A percentile compares a stretch with the other conserved stretches of the same genome.
Evolutionary conservation across 2,329 filamentous ascomycete genomes (phyloP).

Genomic region (Mollisia scopiformis): DNA sequence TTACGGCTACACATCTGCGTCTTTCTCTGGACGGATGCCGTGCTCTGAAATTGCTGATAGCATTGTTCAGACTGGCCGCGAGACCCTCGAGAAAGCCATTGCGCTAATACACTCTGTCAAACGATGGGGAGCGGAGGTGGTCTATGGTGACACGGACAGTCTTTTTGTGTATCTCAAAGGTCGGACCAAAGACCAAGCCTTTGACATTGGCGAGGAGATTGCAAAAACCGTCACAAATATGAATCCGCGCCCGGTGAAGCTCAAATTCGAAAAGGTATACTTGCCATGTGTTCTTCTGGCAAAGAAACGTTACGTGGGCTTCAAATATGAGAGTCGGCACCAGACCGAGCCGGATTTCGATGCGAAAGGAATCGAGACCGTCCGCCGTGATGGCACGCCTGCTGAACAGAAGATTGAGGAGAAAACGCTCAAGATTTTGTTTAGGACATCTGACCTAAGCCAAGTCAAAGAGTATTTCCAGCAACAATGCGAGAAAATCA

Average conservation of each 20-base stretch:
- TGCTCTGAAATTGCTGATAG: constrained; percentile 98
- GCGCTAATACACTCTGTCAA: constrained; percentile 87
- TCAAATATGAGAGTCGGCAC: constrained; percentile 83
- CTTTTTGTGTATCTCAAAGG: constrained; percentile 90
- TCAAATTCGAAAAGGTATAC: constrained; percentile 99
- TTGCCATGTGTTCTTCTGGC: constrained; percentile 91
- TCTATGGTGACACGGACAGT: constrained; percentile 97
- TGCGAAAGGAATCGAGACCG: constrained; percentile 97
- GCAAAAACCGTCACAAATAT: constrained; percentile 82
- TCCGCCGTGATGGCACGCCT: constrained; percentile 90
- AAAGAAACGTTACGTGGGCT: constrained; percentile 97
- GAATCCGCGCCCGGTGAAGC: constrained; percentile 89
- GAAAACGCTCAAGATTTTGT: constrained; percentile 84
- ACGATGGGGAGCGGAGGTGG: constrained; percentile 92
- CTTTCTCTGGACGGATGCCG: constrained; percentile 96
- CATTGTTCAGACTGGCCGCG: constrained; percentile 93
- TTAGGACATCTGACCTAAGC: constrained; percentile 86
- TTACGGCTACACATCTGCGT: constrained; percentile 96
- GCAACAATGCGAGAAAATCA: constrained; percentile 86
- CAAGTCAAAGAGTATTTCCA: constrained; percentile 91
- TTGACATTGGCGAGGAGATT: constrained; percentile 91
- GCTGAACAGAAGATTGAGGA: constrained; percentile 97
- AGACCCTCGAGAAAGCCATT: constrained; percentile 93
- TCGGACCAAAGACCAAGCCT: constrained; percentile 84
- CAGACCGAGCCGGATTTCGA: constrained; percentile 89